Evolutionary conservation across 768 basidiomycete species (phyloP).

Genomic region (Gymnopilus junonius): DNA sequence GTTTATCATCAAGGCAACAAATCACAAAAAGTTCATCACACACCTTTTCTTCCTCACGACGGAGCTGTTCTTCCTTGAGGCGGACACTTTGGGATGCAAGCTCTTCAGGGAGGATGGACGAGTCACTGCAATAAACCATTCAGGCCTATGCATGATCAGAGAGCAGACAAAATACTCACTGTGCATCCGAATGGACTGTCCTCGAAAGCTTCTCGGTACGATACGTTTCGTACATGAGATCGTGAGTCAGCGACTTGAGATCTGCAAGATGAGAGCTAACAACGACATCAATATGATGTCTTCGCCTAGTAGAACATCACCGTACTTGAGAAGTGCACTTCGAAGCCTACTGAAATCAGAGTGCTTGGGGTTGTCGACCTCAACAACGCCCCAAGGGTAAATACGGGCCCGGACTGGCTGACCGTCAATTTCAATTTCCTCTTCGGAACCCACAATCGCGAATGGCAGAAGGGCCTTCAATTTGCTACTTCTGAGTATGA

Average conservation of each 20-base stretch:
- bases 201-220: conserved; percentile 97
- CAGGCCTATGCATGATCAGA: conserved; percentile 18
- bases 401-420: conserved; percentile 90
- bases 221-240: conserved; percentile 94
- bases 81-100: conserved; percentile 96
- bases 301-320: conserved; percentile 9
- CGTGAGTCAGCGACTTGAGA: conserved; percentile 92
- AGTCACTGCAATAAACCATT: conserved; percentile 56
- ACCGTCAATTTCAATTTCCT: conserved; percentile 93
- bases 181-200: conserved; percentile 80
- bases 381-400: conserved; percentile 98
- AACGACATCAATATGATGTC: conserved; percentile 2
- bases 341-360: conserved; percentile 97
- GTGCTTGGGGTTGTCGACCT: conserved; percentile 99
- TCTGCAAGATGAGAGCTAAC: conserved; percentile 91
- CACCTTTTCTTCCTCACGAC: conserved; percentile 95
- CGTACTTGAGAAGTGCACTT: conserved; percentile 88
- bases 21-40: conserved; percentile 6
- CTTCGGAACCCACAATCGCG: conserved; percentile 96
- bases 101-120: conserved; percentile 94
- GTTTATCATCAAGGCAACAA: conserved; percentile 12
- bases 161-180: conserved; percentile 46
- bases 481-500: conserved; percentile 7
- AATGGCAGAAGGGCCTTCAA: conserved; percentile 94
- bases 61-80: conserved; percentile 98